These are phyloP conservation scores for Powellomyces hirtus DNA, from an alignment of 192 early-diverging fungal genomes.

Conservation along the genomic window DNA sequence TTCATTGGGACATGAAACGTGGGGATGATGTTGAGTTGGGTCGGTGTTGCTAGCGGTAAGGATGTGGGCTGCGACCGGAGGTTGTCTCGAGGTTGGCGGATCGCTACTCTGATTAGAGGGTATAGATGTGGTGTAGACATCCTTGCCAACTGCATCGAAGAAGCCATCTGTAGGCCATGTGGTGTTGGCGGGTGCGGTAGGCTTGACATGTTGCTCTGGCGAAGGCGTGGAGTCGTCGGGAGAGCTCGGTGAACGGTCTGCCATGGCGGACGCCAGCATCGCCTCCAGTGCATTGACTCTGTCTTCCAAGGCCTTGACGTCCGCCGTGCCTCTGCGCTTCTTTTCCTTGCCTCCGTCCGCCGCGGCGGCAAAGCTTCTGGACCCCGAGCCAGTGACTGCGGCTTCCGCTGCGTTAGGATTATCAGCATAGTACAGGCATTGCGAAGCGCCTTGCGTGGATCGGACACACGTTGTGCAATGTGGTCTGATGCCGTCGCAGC, in stretches of 20 bases:
- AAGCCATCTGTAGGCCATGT: not conserved
- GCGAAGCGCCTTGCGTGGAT: constrained; percentile 8
- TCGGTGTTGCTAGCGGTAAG: not conserved
- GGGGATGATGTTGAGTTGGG: not conserved
- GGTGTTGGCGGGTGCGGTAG: not conserved
- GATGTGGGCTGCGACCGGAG: not conserved
- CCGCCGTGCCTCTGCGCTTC: constrained; percentile 2
- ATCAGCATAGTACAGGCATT: constrained; percentile 20
- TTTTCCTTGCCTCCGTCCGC: not conserved
- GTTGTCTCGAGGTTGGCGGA: no score
- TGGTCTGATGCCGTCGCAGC: constrained; percentile 26
- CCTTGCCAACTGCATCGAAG: not conserved
- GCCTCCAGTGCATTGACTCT: constrained; percentile 27
- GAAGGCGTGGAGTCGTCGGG: not conserved
- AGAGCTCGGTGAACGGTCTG: not conserved
- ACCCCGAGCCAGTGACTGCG: not conserved
- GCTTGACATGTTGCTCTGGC: not conserved
- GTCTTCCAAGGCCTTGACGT: constrained; percentile 25
- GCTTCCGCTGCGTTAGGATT: constrained; percentile 6
- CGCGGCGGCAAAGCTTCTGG: not conserved
- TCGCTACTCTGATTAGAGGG: not conserved
- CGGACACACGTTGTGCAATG: constrained; percentile 19
- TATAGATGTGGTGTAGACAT: no score
- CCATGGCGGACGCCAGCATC: constrained; percentile 16
- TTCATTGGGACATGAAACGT: not conserved